A percentile compares a stretch with the other conserved stretches of the same genome.
Evolutionary conservation across 805 yeast species (phyloP).

Genomic region (Priceomyces carsonii): DNA sequence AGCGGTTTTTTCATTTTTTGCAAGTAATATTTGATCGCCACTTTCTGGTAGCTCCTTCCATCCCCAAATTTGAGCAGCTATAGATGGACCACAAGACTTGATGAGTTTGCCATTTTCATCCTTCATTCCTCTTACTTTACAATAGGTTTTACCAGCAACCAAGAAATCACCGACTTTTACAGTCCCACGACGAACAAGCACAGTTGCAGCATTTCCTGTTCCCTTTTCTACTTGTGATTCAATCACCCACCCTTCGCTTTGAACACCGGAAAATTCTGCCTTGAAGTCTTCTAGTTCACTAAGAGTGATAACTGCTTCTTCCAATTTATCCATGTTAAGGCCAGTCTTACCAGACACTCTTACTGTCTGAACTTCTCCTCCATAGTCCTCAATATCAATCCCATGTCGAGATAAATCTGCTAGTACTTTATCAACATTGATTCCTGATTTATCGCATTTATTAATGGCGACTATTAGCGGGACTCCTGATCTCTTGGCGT

Average conservation of each 20-base stretch:
- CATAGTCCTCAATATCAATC: slow-evolving; percentile 86
- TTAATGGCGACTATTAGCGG: slow-evolving; percentile 90
- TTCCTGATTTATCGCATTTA: slow-evolving; percentile 82
- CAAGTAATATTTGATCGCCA: slow-evolving; percentile 82
- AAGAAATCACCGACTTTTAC: slow-evolving; percentile 68
- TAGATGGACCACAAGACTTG: slow-evolving; percentile 75
- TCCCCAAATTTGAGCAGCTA: slow-evolving; percentile 88
- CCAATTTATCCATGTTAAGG: slow-evolving; percentile 82
- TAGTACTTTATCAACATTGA: slow-evolving; percentile 72
- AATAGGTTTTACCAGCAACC: slow-evolving; percentile 85
- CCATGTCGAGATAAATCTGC: slow-evolving; percentile 76
- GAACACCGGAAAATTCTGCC: slow-evolving; percentile 52
- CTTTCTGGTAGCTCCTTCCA: slow-evolving; percentile 94
- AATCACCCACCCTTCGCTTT: slow-evolving; percentile 83
- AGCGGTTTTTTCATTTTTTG: slow-evolving; percentile 70
- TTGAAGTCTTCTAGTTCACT: slow-evolving; percentile 82
- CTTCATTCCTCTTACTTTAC: slow-evolving; percentile 76
- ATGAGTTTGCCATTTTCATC: slow-evolving; percentile 70
- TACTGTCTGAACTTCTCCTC: slow-evolving; percentile 92
- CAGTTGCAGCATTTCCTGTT: slow-evolving; percentile 83
- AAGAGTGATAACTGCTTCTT: slow-evolving; percentile 82
- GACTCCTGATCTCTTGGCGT: slow-evolving; percentile 78
- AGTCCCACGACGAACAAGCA: slow-evolving; percentile 77
- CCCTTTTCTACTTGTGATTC: slow-evolving; percentile 84
- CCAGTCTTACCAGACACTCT: slow-evolving; percentile 90